Conservation (phyloP, 225 moss, liverwort and hornwort species). For the Thuidium tamariscinum region DNA sequence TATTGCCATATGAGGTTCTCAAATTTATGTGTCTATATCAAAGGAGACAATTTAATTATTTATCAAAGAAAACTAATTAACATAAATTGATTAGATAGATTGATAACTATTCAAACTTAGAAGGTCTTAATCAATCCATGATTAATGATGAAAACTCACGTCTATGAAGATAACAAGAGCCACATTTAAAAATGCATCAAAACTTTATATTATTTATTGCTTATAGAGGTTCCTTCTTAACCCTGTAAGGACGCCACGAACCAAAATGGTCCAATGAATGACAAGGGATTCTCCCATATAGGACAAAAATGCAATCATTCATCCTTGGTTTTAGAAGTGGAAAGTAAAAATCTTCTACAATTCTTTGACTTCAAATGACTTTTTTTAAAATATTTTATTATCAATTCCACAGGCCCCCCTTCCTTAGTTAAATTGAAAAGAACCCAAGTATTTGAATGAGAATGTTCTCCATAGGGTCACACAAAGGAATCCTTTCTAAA, state of each 20-base stretch:
- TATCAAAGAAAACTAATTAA: not conserved
- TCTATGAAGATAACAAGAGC: accelerated
- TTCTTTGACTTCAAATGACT: too few relatives aligned
- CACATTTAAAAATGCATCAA: not conserved
- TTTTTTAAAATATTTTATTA: too few relatives aligned
- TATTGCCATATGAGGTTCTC: not conserved
- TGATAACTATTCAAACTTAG: accelerated
- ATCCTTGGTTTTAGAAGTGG: too few relatives aligned
- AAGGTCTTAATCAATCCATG: not conserved
- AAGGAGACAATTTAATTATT: not conserved
- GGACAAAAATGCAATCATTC: too few relatives aligned
- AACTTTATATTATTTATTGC: not conserved
- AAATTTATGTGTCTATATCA: not conserved
- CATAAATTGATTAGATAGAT: not conserved
- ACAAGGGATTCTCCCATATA: too few relatives aligned
- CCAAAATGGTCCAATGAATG: too few relatives aligned
- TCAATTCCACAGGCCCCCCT: too few relatives aligned
- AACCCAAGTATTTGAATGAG: too few relatives aligned
- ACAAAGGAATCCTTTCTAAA: not conserved
- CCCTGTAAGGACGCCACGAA: too few relatives aligned
- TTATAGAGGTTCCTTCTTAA: accelerated
- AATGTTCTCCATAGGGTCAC: not conserved
- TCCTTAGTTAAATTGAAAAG: not conserved
- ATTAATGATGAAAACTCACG: accelerated
- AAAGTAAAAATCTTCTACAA: too few relatives aligned